A percentile compares a stretch with the other conserved stretches of the same genome.
These are phyloP conservation scores for Sextonia rubra DNA, from an alignment of 164 flowering plant species.

Conservation along the genomic window DNA sequence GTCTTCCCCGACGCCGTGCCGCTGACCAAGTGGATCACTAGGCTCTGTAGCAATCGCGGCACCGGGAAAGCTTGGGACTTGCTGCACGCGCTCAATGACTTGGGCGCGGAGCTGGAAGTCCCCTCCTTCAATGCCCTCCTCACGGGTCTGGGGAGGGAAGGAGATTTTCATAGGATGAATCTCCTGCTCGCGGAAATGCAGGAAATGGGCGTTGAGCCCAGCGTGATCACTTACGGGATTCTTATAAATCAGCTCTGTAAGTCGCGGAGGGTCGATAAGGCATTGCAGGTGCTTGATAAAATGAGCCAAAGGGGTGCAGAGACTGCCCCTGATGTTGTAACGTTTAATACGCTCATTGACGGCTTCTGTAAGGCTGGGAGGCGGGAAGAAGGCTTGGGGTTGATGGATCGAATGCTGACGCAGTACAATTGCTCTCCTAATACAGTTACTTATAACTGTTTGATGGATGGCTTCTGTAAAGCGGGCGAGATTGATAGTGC, in stretches of 20 bases:
- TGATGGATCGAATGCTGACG: slow-evolving; percentile 48
- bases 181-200: slow-evolving; percentile 56
- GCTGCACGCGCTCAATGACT: slow-evolving; percentile 36
- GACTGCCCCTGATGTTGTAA: slow-evolving; percentile 48
- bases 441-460: slow-evolving; percentile 57
- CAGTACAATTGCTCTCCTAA: slow-evolving; percentile 38
- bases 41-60: slow-evolving; percentile 38
- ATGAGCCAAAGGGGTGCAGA: slow-evolving; percentile 36
- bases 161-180: slow-evolving; percentile 50
- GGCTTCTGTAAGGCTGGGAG: slow-evolving; percentile 89
- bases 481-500: slow-evolving; percentile 62
- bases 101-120: slow-evolving; percentile 33
- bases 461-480: slow-evolving; percentile 74
- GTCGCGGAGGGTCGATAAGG: slow-evolving; percentile 53
- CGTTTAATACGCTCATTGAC: slow-evolving; percentile 64
- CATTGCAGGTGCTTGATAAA: slow-evolving; percentile 49
- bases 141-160: slow-evolving; percentile 39
- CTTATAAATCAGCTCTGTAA: slow-evolving; percentile 63
- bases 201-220: slow-evolving; percentile 47
- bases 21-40: slow-evolving; percentile 42
- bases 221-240: slow-evolving; percentile 60
- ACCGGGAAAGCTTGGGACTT: slow-evolving; percentile 49
- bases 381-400: slow-evolving; percentile 52
- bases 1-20: slow-evolving; percentile 30
- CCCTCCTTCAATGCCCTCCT: slow-evolving; percentile 63